phyloP scores from a whole-genome alignment of 129 eudicot species.

The Helianthus annuus region DNA sequence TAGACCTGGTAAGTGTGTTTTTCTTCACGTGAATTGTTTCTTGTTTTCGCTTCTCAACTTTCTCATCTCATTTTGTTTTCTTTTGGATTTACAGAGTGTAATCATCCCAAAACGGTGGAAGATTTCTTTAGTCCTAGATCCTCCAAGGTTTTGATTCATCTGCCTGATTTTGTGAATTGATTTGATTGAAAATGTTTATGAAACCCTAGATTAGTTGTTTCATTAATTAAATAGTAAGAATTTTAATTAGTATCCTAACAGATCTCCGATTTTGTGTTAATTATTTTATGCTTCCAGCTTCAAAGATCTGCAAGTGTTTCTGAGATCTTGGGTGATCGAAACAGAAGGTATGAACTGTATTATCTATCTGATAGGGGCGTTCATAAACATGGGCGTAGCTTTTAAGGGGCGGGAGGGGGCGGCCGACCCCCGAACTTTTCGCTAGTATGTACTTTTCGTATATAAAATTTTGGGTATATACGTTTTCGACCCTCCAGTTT shows the following conservation, averaged over 20 bases:
- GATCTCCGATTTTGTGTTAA: neutral
- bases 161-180: neutral
- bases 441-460: too few species aligned
- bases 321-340: slow-evolving; percentile 52
- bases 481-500: too few species aligned
- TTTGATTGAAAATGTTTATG: slow-evolving; percentile 11
- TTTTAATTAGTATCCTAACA: neutral
- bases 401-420: too few species aligned
- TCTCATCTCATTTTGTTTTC: neutral
- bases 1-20: slow-evolving; percentile 47
- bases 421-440: too few species aligned
- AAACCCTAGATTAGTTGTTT: neutral
- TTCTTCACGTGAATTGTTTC: neutral
- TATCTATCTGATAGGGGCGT: too few species aligned
- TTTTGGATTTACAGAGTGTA: slow-evolving; percentile 53
- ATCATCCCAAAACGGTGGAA: slow-evolving; percentile 88
- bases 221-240: neutral
- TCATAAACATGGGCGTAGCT: too few species aligned
- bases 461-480: too few species aligned
- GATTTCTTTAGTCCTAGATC: slow-evolving; percentile 59
- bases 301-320: slow-evolving; percentile 63
- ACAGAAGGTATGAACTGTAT: slow-evolving; percentile 44
- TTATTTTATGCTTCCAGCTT: slow-evolving; percentile 34
- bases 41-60: neutral
- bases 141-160: slow-evolving; percentile 50